These are phyloP conservation scores for Penicillium sp. DNA, from an alignment of 2,329 filamentous ascomycete genomes.

Conservation along the genomic window DNA sequence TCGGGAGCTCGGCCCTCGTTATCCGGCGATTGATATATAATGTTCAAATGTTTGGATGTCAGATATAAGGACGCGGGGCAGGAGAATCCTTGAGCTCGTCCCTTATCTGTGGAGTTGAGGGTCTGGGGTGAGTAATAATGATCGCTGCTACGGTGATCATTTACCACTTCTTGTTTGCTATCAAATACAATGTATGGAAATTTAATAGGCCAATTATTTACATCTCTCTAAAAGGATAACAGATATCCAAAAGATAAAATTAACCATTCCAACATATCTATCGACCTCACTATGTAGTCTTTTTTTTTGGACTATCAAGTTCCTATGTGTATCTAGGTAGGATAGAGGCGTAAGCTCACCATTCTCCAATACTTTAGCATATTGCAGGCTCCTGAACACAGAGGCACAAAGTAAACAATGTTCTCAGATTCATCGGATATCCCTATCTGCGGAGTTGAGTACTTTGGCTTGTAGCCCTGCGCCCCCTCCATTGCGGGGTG, in stretches of 20 bases:
- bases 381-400: background rate
- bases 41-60: background rate
- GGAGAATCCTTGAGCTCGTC: background rate
- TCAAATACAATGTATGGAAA: background rate
- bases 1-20: background rate
- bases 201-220: background rate
- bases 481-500: slow-evolving; percentile 22
- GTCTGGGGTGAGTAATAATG: background rate
- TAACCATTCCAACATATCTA: background rate
- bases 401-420: background rate
- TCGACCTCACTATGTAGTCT: background rate
- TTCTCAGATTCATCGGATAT: background rate
- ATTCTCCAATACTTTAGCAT: background rate
- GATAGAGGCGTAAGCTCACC: background rate
- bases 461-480: background rate
- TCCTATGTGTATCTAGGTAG: no score
- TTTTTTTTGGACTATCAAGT: no score
- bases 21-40: background rate
- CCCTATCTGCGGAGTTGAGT: background rate
- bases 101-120: background rate
- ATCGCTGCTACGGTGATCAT: slow-evolving; percentile 4
- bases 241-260: background rate
- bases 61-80: slow-evolving; percentile 3
- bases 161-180: background rate
- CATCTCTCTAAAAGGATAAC: no score